These are phyloP conservation scores for Dacryopinax primogenitus DNA, from an alignment of 768 basidiomycete genomes.

Conservation along the genomic window DNA sequence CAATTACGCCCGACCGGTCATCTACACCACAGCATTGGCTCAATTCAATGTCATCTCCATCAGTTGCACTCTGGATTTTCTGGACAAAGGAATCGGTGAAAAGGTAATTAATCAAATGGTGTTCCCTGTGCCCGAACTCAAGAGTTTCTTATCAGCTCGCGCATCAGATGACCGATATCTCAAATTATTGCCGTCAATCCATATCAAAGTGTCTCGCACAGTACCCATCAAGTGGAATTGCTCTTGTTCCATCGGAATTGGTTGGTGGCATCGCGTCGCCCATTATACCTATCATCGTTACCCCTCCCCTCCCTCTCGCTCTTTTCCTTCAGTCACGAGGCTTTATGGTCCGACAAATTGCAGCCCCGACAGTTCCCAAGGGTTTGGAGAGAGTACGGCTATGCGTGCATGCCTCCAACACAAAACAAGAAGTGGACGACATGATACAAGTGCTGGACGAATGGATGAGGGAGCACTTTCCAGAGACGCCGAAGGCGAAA, in stretches of 20 bases:
- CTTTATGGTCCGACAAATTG: conserved; percentile 63
- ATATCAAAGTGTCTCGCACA: conserved; percentile 18
- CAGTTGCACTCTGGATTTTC: conserved; percentile 65
- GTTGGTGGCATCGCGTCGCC: conserved; percentile 40
- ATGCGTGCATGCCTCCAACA: conserved; percentile 76
- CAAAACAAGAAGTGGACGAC: conserved; percentile 44
- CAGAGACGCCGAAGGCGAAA: not conserved
- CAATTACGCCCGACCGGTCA: conserved; percentile 82
- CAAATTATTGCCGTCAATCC: conserved; percentile 24
- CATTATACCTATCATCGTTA: conserved; percentile 74
- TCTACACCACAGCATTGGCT: conserved; percentile 81
- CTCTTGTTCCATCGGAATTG: conserved; percentile 36
- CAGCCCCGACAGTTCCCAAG: conserved; percentile 80
- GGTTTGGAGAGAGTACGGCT: conserved; percentile 74
- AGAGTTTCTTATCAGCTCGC: conserved; percentile 17
- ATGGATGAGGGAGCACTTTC: conserved; percentile 21
- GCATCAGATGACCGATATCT: conserved; percentile 22
- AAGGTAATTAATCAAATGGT: conserved; percentile 33
- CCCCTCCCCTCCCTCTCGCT: conserved; percentile 62
- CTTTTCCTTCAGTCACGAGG: conserved; percentile 41
- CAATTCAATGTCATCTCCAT: conserved; percentile 63
- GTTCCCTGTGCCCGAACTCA: not conserved
- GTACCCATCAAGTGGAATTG: conserved; percentile 7
- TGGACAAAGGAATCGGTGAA: conserved; percentile 53
- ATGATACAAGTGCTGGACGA: conserved; percentile 37